Evolutionary conservation across 805 yeast genomes (phyloP).

Genomic region (Komagataella pseudopastoris): DNA sequence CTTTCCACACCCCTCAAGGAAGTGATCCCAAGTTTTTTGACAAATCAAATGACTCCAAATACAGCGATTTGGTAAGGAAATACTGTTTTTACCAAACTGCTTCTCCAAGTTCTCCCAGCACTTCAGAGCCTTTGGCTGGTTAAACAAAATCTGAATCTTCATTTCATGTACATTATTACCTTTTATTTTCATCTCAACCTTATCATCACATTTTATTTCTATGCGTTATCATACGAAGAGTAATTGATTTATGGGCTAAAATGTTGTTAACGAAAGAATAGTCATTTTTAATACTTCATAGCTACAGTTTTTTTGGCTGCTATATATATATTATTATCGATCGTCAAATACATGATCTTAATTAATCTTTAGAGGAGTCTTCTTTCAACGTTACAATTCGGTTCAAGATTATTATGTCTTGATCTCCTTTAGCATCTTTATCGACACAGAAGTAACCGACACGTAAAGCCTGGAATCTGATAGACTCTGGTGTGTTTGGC

Average conservation of each 20-base stretch:
- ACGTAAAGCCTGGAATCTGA: slow-evolving; percentile 94
- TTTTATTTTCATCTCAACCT: background rate
- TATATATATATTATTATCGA: background rate
- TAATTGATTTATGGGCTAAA: background rate
- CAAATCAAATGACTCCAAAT: background rate
- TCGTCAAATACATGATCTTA: background rate
- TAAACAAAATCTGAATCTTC: background rate
- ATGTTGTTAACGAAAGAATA: background rate
- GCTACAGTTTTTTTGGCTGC: background rate
- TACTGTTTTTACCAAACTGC: background rate
- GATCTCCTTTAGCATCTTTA: slow-evolving; percentile 45
- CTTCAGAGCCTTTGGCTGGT: background rate
- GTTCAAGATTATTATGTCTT: slow-evolving; percentile 60
- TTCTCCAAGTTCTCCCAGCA: background rate
- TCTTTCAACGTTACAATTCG: slow-evolving; percentile 90
- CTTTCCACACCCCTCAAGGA: background rate
- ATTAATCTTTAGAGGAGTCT: slow-evolving; percentile 34
- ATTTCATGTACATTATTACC: background rate
- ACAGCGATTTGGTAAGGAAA: background rate
- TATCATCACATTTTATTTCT: background rate
- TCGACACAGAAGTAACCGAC: slow-evolving; percentile 93
- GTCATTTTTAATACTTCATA: background rate
- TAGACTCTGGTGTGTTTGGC: slow-evolving; percentile 56
- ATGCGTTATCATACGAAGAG: background rate
- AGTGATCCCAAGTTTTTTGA: background rate